Conservation (phyloP, 1,139 yeast species). For the Kurtzmaniella natalensis region DNA sequence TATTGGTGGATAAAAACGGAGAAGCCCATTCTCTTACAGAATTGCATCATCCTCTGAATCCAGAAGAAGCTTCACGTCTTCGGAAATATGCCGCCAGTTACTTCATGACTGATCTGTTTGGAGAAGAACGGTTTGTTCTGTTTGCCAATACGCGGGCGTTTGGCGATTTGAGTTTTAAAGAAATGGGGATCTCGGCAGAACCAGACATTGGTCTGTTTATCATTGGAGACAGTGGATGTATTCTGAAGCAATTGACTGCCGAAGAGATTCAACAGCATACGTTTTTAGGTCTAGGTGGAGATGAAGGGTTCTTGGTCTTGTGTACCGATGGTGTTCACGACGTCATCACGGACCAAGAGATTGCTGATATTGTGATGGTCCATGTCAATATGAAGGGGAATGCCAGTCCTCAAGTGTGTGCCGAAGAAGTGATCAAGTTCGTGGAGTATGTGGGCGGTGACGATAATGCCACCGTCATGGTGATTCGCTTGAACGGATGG, state of each 20-base stretch:
- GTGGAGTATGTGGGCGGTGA: conserved; percentile 88
- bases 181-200: conserved; percentile 85
- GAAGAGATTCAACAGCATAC: conserved; percentile 38
- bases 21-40: conserved; percentile 73
- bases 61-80: conserved; percentile 70
- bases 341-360: conserved; percentile 80
- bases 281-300: conserved; percentile 62
- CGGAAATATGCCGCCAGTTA: conserved; percentile 68
- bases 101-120: conserved; percentile 86
- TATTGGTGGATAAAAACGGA: conserved; percentile 73
- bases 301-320: conserved; percentile 74
- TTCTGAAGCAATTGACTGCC: conserved; percentile 28
- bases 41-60: conserved; percentile 84
- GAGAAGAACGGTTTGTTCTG: conserved; percentile 80
- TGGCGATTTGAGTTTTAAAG: conserved; percentile 80
- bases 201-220: conserved; percentile 75
- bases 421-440: conserved; percentile 78
- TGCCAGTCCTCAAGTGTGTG: conserved; percentile 84
- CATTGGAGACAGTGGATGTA: conserved; percentile 48
- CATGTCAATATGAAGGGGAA: conserved; percentile 67
- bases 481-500: conserved; percentile 83
- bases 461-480: conserved; percentile 89
- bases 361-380: conserved; percentile 77
- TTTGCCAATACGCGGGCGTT: conserved; percentile 91
- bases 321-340: conserved; percentile 88